Evolutionary conservation across 257 asterid genomes (phyloP).

Genomic region (Solanum appendiculatum): DNA sequence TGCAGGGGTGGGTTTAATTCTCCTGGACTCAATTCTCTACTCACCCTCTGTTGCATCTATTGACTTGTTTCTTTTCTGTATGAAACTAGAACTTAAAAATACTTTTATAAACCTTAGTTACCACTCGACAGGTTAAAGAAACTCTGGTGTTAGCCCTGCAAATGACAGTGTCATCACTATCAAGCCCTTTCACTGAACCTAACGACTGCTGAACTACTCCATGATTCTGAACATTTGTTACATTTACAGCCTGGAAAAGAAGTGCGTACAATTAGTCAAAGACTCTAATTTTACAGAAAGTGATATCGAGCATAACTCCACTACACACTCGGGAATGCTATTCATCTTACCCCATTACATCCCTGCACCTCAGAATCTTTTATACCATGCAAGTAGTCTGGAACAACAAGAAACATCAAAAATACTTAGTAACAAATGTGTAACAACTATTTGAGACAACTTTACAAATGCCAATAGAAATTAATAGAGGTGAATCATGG

Average conservation of each 20-base stretch:
- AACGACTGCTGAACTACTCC: conserved; percentile 7
- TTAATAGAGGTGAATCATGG: not conserved
- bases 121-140: conserved; percentile 83
- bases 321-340: not conserved
- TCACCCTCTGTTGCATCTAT: not conserved
- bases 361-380: conserved; percentile 53
- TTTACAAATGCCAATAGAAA: not conserved
- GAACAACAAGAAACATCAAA: not conserved
- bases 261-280: not conserved
- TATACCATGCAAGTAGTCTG: conserved; percentile 90
- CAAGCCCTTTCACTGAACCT: conserved; percentile 9
- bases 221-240: conserved; percentile 6
- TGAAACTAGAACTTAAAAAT: conserved; percentile 39
- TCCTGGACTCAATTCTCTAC: not conserved
- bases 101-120: conserved; percentile 55
- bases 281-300: not conserved
- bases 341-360: conserved; percentile 40
- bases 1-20: not conserved
- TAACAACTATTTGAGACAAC: not conserved
- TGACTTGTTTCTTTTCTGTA: not conserved
- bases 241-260: conserved; percentile 52
- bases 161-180: conserved; percentile 20
- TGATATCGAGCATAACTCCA: not conserved
- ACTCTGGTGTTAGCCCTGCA: conserved; percentile 59
- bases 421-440: not conserved